phyloP scores from a whole-genome alignment of 306 rosid species.

The Fagus crenata region DNA sequence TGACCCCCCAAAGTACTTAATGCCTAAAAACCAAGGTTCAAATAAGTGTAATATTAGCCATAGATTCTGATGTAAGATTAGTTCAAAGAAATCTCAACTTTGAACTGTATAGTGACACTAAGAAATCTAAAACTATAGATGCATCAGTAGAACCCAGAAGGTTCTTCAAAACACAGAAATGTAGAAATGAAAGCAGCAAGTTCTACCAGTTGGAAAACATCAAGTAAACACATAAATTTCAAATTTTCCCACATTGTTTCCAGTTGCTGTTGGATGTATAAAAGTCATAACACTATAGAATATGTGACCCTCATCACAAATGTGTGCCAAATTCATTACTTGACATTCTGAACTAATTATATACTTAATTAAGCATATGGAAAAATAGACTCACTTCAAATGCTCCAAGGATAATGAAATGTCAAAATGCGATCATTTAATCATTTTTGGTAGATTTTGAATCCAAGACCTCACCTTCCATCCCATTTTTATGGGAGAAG shows the following conservation, averaged over 20 bases:
- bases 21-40: neutral
- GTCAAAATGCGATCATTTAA: neutral
- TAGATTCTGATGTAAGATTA: neutral
- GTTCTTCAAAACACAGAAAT: neutral
- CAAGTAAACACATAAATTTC: neutral
- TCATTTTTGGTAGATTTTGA: neutral
- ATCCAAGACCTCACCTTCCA: too few species aligned
- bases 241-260: neutral
- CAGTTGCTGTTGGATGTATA: neutral
- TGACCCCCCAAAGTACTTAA: neutral
- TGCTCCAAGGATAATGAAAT: neutral
- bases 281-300: neutral
- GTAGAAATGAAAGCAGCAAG: neutral
- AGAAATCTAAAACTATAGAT: neutral
- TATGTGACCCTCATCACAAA: neutral
- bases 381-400: neutral
- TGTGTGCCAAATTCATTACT: neutral
- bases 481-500: too few species aligned
- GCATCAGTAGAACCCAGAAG: conserved; percentile 1
- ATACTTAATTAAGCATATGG: too few species aligned
- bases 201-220: neutral
- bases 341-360: neutral
- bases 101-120: neutral
- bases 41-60: neutral
- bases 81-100: neutral